Base-by-base conservation (phyloP, 352 stramenopile species). In the Globisporangium spiculum region DNA sequence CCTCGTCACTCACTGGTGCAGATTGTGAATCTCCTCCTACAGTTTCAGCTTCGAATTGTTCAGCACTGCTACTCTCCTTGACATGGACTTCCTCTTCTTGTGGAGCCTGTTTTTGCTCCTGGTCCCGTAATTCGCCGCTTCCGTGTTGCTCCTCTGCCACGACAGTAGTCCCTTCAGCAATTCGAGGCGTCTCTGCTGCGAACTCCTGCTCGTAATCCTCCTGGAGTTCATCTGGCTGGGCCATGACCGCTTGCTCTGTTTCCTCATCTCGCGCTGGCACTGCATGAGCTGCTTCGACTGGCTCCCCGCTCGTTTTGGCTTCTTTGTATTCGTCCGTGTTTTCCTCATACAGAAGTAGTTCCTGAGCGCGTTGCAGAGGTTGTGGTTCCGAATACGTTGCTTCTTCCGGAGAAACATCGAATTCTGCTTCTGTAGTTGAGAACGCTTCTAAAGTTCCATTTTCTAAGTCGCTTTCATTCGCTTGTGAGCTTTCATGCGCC, bases 151-250 rank as follows among this genome's bases (percentile, higher is more conserved):
- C 41, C 14, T 48, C 16, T n/a, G 14, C 41, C 9, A 22, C 14
- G 4, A 30, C 10, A 22, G 22, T 7, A 32, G 30, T 32, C 34
- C 32, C 24, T 32, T 46, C 20, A 14, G 53, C 24, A 55, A 54
- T 27, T 16, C 53, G 53, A 46, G 63, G 38, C 26, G 54, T 58
- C 55, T 68, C 53, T 20, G 27, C 16, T 10, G 53, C 63, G n/a
- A 68, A 63, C 27, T 56, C 24, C 26, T 63, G 63, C 24, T 63
- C 63, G 10, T 63, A 68, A 22, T 50, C 41, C 34, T 68, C 63
- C 27, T 63, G 63, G 6, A 24, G 4, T 16, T 67, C 50, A 2
- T 67, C 32, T 5, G 32, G 0, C 1, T 48, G 38, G 10, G 3
- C 44, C 9, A 54, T 5, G 52, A 14, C 53, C 14, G 1, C n/a